Conservation (phyloP, 257 asterid genomes). For the Capsicum chinense region DNA sequence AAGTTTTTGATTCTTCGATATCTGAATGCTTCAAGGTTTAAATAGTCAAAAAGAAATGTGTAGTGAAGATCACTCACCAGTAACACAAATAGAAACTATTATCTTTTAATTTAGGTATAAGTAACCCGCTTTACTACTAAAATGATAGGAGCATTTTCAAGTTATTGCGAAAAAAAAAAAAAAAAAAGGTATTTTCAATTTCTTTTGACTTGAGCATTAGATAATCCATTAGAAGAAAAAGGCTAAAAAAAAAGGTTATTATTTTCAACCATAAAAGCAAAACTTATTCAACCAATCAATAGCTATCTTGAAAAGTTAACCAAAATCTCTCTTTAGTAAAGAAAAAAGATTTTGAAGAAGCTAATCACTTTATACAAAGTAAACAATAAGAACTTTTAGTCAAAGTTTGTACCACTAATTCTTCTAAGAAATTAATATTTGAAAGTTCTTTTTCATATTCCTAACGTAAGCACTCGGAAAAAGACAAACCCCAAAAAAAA, state of each 20-base stretch:
- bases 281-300: not conserved
- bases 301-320: conserved; percentile 11
- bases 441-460: not conserved
- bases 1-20: not conserved
- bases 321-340: not conserved
- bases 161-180: too few species aligned
- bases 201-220: not conserved
- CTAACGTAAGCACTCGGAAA: not conserved
- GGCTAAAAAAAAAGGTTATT: not conserved
- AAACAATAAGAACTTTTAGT: not conserved
- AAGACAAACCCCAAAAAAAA: too few species aligned
- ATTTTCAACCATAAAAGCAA: not conserved
- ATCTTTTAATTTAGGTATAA: not conserved
- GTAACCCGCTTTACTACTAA: not conserved
- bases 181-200: not conserved
- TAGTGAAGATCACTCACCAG: not conserved
- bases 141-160: not conserved
- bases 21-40: not conserved
- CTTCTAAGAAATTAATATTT: not conserved
- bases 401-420: not conserved
- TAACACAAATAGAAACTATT: not conserved
- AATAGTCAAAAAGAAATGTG: not conserved
- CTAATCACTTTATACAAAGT: conserved; percentile 1
- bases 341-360: not conserved
- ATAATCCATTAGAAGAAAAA: not conserved